phyloP scores from a whole-genome alignment of 2,329 filamentous ascomycete species.

The Ceratocystis cacaofunesta region DNA sequence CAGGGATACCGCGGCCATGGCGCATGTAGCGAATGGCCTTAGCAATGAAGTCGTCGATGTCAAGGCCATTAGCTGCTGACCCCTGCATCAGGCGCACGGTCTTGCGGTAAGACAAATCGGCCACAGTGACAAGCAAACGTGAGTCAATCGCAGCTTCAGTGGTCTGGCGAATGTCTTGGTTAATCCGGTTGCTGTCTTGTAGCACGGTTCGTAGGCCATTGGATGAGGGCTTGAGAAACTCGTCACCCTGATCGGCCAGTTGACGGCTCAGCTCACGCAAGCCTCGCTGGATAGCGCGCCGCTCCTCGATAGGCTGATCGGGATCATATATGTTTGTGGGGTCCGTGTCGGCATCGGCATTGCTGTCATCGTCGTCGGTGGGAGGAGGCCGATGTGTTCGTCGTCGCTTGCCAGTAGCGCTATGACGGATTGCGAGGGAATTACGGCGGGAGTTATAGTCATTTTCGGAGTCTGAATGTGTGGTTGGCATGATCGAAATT shows the following conservation, averaged over 20 bases:
- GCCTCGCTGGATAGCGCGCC: constrained; percentile 53
- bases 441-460: neutral
- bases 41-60: constrained; percentile 81
- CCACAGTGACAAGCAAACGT: constrained; percentile 64
- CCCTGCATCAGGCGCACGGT: constrained; percentile 60
- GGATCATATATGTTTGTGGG: constrained; percentile 53
- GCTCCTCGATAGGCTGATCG: constrained; percentile 61
- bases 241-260: constrained; percentile 47
- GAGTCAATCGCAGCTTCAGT: constrained; percentile 84
- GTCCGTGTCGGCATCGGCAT: constrained; percentile 17
- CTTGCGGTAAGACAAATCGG: constrained; percentile 67
- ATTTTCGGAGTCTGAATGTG: neutral
- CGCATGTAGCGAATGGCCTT: constrained; percentile 85
- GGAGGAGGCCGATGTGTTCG: constrained; percentile 20
- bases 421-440: constrained; percentile 2
- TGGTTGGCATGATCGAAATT: neutral
- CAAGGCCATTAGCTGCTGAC: constrained; percentile 57
- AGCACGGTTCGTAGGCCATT: constrained; percentile 52
- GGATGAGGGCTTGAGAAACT: constrained; percentile 53
- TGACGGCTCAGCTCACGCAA: constrained; percentile 52
- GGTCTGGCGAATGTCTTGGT: constrained; percentile 65
- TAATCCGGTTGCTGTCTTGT: constrained; percentile 47
- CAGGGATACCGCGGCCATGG: constrained; percentile 40
- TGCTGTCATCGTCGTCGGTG: constrained; percentile 13
- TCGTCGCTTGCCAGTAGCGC: constrained; percentile 17